Base-by-base conservation (phyloP, 2,329 filamentous ascomycete species). In the Fusarium fujikuroi region DNA sequence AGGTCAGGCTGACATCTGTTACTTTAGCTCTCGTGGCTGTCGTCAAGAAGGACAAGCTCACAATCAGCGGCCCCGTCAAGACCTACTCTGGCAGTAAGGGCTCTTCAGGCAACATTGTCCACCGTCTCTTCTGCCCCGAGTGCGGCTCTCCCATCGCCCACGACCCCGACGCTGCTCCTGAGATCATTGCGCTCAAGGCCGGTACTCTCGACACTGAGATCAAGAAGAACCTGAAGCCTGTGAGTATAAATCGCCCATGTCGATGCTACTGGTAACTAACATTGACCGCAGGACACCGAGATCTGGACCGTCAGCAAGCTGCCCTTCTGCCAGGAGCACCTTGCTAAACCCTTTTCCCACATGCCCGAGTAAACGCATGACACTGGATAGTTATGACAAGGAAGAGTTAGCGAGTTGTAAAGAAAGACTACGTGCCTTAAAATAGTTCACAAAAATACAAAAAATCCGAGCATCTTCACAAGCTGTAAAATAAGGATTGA, bases 231-330 rank as follows among this genome's bases (percentile, higher is more conserved):
- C 84, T 92, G 74, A 91, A 92, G 87, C 91, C 91, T 62, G 87
- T 89, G 76, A 75, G 86, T 84, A 28, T 40, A 43, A 32, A 25
- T 14, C 12, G 37, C 5, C n/a, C 9, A 30, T 15, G 28, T 9
- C 23, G 10, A 30, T 14, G 28, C 11, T 15, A 7, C 23, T 36
- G 42, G 28, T 43, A 23, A 64, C 73, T 76, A 39, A 76, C 66
- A 58, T 58, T 23, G n/a, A 7, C 4, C n/a, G 30, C 32, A 89
- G 87, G 87, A 90, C 76, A 91, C 89, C 75, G 91, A 92, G 83
- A 92, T 92, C 83, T 92, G 91, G 90, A 91, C 90, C 56, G 87
- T 85, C 72, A 81, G 88, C 84, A 92, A 92, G 87, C 86, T 92
- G 73, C 90, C 91, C 21, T 92, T 92, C 84, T 91, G 90, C 84